These are phyloP conservation scores for Beauveria sp. DNA, from an alignment of 2,329 filamentous ascomycete species.

Conservation along the genomic window DNA sequence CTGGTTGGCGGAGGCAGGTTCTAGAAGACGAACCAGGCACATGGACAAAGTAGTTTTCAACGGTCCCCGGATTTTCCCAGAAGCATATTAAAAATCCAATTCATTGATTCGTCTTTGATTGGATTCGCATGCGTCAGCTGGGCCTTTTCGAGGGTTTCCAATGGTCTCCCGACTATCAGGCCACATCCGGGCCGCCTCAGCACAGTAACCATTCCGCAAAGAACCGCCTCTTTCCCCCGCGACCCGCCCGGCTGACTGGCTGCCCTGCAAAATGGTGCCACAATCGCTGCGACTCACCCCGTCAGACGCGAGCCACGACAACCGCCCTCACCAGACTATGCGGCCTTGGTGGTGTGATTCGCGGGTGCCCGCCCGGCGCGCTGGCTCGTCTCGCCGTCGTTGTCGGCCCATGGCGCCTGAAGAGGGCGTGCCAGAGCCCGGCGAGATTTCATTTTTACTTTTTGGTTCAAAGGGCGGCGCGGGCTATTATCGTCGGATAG, in stretches of 20 bases:
- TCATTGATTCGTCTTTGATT: neutral
- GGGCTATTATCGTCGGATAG: no score
- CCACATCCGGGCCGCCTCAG: neutral
- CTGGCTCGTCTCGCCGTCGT: neutral
- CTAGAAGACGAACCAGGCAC: neutral
- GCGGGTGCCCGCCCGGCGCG: neutral
- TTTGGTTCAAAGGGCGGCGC: no score
- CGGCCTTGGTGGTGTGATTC: slow-evolving; percentile 7
- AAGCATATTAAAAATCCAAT: neutral
- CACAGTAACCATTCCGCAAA: neutral
- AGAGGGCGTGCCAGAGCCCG: neutral
- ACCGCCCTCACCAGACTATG: neutral
- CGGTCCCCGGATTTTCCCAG: neutral
- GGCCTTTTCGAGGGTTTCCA: neutral
- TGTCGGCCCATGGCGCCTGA: neutral
- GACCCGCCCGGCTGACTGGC: neutral
- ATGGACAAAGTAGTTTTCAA: no score
- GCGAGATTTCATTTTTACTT: neutral
- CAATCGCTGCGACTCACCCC: neutral
- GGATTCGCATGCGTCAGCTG: neutral
- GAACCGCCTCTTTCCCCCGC: neutral
- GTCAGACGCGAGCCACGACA: neutral
- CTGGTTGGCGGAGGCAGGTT: neutral
- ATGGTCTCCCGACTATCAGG: neutral
- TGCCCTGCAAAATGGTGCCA: slow-evolving; percentile 3